Base-by-base conservation (phyloP, 345 rosid genomes). In the Salix brachista region DNA sequence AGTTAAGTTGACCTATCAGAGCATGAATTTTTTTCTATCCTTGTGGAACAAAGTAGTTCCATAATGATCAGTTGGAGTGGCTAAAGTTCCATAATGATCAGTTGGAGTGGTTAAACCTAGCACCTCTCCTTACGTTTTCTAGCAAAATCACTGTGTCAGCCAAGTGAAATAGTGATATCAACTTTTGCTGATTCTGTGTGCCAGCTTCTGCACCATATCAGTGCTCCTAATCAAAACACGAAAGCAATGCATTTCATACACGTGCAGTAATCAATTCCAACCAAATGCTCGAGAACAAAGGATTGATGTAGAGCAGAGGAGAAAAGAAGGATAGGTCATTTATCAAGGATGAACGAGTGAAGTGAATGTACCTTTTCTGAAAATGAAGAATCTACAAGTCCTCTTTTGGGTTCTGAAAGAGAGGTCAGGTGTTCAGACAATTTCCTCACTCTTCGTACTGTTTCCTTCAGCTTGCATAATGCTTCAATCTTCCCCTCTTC, bases 401-500 rank as follows among this genome's bases (percentile, higher is more conserved):
- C 78, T 62, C 65, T 81, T 66, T 69, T 77, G 69, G 83, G 61
- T 78, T 74, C 66, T 60, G 76, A 70, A 37, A 79, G 80, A 67
- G 73, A 79, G 30, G 44, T 64, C 72, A 81, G 26, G 46, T 65
- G 71, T 80, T 77, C 79, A 66, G 76, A 83, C 85, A 81, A 80
- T 75, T 75, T 81, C 81, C 75, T 76, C 52, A 81, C 66, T 69
- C 79, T 87, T 75, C 80, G 90, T 77, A 85, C 86, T 21, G 83
- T 77, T 28, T 76, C 83, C 77, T 80, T 84, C 64, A 90, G 75
- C 81, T 81, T 85, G 78, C 65, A 65, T 76, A 86, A 66, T 6
- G 92, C 88, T 42, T 85, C 78, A 17, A 46, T 71, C 85, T 81
- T 88, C 46, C 80, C 75, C 44, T 83, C 82, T 82, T 90, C 91